These are phyloP conservation scores for Penicillium herquei DNA, from an alignment of 495 filamentous ascomycete species.

Conservation along the genomic window DNA sequence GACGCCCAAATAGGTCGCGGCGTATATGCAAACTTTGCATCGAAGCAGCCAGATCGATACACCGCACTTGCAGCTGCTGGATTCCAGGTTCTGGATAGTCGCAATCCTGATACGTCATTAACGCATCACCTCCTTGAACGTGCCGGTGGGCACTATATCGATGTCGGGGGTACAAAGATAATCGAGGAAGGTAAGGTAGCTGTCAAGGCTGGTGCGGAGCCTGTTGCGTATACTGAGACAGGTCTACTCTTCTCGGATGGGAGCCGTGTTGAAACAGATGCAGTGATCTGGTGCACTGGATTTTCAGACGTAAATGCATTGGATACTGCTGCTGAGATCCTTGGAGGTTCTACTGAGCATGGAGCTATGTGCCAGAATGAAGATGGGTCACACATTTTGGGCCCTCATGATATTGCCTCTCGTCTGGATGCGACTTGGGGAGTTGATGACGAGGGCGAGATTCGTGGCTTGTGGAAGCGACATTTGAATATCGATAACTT, in stretches of 20 bases:
- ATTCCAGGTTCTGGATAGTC: slow-evolving; percentile 25
- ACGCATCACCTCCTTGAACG: slow-evolving; percentile 24
- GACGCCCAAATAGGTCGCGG: slow-evolving; percentile 17
- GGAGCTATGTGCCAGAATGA: not conserved
- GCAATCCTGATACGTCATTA: slow-evolving; percentile 10
- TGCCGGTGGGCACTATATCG: slow-evolving; percentile 41
- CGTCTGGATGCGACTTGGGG: slow-evolving; percentile 38
- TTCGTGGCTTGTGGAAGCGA: slow-evolving; percentile 37
- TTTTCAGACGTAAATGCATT: slow-evolving; percentile 28
- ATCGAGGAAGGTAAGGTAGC: slow-evolving; percentile 29
- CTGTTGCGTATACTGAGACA: slow-evolving; percentile 26
- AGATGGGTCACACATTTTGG: slow-evolving; percentile 3
- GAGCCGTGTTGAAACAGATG: slow-evolving; percentile 30
- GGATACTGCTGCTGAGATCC: slow-evolving; percentile 19
- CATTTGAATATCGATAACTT: slow-evolving; percentile 30
- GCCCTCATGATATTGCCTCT: slow-evolving; percentile 24
- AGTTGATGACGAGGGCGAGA: slow-evolving; percentile 37
- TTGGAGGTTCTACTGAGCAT: slow-evolving; percentile 15
- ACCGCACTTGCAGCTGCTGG: slow-evolving; percentile 12
- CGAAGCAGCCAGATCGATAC: slow-evolving; percentile 19
- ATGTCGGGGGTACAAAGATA: slow-evolving; percentile 34
- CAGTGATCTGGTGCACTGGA: slow-evolving; percentile 40
- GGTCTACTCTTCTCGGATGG: slow-evolving; percentile 37
- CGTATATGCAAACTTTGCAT: slow-evolving; percentile 13
- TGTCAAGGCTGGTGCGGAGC: slow-evolving; percentile 27